A percentile compares a stretch with the other conserved stretches of the same genome.
These are phyloP conservation scores for Trichosporon inkin DNA, from an alignment of 1,284 basidiomycete species.

Conservation along the genomic window DNA sequence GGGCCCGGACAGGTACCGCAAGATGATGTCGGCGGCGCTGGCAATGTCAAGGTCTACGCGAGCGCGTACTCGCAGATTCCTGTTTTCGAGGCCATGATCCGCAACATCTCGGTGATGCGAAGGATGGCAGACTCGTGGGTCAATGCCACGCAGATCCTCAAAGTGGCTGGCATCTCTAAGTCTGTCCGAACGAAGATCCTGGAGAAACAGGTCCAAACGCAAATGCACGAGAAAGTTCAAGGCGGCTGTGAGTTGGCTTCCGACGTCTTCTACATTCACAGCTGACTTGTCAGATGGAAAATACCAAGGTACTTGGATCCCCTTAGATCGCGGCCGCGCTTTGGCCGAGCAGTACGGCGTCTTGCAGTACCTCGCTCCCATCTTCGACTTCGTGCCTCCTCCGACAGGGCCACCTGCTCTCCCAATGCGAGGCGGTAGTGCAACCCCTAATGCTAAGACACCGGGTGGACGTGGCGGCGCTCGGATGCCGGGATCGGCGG, in stretches of 20 bases:
- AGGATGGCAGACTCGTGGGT: conserved; percentile 76
- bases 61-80: conserved; percentile 51
- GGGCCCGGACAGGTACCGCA: conserved; percentile 40
- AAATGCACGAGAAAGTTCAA: conserved; percentile 97
- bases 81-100: conserved; percentile 93
- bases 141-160: conserved; percentile 98
- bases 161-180: conserved; percentile 97
- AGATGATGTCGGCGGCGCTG: conserved; percentile 26
- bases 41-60: conserved; percentile 43
- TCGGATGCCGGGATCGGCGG: conserved; percentile 6
- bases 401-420: conserved; percentile 40
- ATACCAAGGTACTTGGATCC: conserved; percentile 99
- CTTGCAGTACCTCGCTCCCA: conserved; percentile 70
- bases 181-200: conserved; percentile 93
- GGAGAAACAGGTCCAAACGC: conserved; percentile 93
- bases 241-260: conserved; percentile 64
- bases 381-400: conserved; percentile 84
- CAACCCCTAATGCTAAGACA: conserved; percentile 20
- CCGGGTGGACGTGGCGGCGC: conserved; percentile 3
- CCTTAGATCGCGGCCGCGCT: conserved; percentile 81
- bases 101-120: conserved; percentile 98
- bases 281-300: conserved; percentile 63
- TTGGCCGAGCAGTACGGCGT: conserved; percentile 88
- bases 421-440: conserved; percentile 34
- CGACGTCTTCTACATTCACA: not conserved